Evolutionary conservation across 108 stramenopile genomes (phyloP).

Genomic region (Nannochloropsis gaditana): DNA sequence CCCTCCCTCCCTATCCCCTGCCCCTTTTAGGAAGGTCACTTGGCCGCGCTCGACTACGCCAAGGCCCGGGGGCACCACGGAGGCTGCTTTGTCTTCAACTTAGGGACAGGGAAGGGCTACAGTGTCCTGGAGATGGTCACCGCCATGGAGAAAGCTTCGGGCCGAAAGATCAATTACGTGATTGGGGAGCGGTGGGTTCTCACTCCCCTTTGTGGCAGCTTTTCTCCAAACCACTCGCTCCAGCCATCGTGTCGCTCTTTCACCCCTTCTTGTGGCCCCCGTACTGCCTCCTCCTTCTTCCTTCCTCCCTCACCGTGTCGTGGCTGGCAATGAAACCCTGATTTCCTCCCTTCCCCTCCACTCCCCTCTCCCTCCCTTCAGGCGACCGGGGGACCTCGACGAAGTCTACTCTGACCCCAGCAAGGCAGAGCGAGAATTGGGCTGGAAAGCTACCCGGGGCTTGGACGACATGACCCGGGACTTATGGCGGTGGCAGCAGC

Average conservation of each 20-base stretch:
- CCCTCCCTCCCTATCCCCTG: background rate
- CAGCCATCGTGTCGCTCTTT: too few species aligned
- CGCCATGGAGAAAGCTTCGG: conserved; percentile 83
- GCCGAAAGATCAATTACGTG: conserved; percentile 70
- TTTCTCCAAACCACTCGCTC: conserved; percentile 48
- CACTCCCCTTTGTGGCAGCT: too few species aligned
- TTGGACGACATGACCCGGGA: conserved; percentile 92
- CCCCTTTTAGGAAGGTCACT: conserved; percentile 27
- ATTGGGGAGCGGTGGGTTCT: conserved; percentile 43
- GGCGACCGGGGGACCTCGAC: conserved; percentile 90
- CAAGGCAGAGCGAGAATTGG: conserved; percentile 79
- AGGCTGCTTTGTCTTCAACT: conserved; percentile 62
- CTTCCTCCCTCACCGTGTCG: too few species aligned
- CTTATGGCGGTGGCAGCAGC: conserved; percentile 91
- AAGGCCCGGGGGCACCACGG: background rate
- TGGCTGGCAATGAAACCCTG: background rate
- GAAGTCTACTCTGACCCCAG: conserved; percentile 87
- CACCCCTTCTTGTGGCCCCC: too few species aligned
- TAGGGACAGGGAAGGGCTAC: conserved; percentile 84
- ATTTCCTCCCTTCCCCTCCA: background rate
- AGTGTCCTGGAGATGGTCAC: conserved; percentile 85
- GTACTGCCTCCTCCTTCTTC: too few species aligned
- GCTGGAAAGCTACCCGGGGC: conserved; percentile 80
- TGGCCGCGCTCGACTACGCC: conserved; percentile 24
- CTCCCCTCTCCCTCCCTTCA: background rate